phyloP scores from a whole-genome alignment of 2,329 filamentous ascomycete genomes.

The Ophiostoma piceae region DNA sequence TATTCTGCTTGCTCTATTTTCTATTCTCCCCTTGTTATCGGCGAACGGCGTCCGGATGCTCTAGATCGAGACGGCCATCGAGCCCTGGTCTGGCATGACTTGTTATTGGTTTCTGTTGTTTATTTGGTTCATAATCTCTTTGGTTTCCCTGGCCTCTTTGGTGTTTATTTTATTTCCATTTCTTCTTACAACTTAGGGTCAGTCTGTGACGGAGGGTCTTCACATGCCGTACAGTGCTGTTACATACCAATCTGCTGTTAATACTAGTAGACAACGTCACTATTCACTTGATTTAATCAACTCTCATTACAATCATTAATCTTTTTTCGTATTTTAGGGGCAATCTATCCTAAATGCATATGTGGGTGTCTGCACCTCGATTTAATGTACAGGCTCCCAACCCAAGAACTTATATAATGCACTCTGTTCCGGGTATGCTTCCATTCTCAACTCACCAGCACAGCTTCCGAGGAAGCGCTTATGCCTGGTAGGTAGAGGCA shows the following conservation, averaged over 20 bases:
- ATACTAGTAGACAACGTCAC: not conserved
- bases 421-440: conserved; percentile 15
- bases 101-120: conserved; percentile 8
- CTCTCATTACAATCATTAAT: conserved; percentile 9
- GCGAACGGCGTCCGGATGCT: conserved; percentile 10
- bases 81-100: not conserved
- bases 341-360: conserved; percentile 20
- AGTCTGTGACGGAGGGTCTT: not conserved
- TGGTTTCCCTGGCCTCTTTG: not conserved
- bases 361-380: conserved; percentile 11
- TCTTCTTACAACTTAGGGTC: not conserved
- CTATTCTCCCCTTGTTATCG: conserved; percentile 14
- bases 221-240: not conserved
- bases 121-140: not conserved
- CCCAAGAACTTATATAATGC: conserved; percentile 5
- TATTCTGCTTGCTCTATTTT: not conserved
- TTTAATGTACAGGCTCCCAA: conserved; percentile 10
- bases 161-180: not conserved
- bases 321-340: conserved; percentile 16
- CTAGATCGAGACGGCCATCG: conserved; percentile 10
- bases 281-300: too few species aligned
- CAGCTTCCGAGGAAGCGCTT: conserved; percentile 35
- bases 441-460: not conserved
- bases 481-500: conserved; percentile 96
- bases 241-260: not conserved